Evolutionary conservation across 2,329 filamentous ascomycete species (phyloP).

Genomic region (Phialophora macrospora): DNA sequence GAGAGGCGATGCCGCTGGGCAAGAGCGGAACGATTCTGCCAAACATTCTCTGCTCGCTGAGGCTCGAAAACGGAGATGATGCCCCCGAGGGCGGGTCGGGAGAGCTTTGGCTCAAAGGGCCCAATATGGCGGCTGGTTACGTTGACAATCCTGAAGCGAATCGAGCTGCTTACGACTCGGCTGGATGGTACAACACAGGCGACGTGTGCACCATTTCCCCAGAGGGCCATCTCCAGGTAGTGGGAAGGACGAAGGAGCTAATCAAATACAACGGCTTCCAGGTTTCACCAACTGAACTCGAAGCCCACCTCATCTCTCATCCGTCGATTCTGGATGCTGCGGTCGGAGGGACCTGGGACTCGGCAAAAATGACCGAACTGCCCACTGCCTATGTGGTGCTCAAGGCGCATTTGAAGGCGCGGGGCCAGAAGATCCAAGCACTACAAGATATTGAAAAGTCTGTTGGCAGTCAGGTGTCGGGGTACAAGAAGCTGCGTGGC

Average conservation of each 20-base stretch:
- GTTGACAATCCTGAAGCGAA: conserved; percentile 57
- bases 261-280: conserved; percentile 74
- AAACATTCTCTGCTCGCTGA: conserved; percentile 74
- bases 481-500: conserved; percentile 41
- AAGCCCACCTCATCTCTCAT: conserved; percentile 58
- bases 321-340: conserved; percentile 62
- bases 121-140: conserved; percentile 62
- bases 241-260: conserved; percentile 73
- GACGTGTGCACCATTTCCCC: conserved; percentile 79
- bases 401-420: conserved; percentile 49
- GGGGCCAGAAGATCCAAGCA: conserved; percentile 54
- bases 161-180: conserved; percentile 56
- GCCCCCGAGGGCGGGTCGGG: conserved; percentile 66
- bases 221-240: conserved; percentile 83
- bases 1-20: conserved; percentile 71
- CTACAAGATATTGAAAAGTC: conserved; percentile 43
- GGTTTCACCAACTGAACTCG: conserved; percentile 70
- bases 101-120: conserved; percentile 69
- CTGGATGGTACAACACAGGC: conserved; percentile 87
- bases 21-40: conserved; percentile 77
- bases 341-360: conserved; percentile 62
- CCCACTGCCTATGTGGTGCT: conserved; percentile 69
- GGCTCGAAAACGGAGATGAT: conserved; percentile 54
- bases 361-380: conserved; percentile 60
- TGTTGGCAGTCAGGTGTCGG: conserved; percentile 48